Base-by-base conservation (phyloP, 2,329 filamentous ascomycete species). In the Leptoxyphium fumago region DNA sequence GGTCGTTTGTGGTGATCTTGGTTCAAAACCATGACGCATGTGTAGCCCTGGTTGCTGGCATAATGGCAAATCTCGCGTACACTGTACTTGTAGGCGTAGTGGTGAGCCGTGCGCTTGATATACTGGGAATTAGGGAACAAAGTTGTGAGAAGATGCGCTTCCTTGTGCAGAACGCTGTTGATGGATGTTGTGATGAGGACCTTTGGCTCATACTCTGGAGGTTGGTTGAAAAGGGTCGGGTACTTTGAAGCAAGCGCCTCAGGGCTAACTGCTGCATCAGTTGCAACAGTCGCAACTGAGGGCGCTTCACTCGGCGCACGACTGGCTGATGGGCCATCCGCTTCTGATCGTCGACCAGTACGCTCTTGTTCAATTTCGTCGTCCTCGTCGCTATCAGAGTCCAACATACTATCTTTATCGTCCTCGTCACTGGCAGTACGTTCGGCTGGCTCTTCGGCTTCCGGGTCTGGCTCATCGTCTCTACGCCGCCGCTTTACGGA, bases 161-260 rank as follows among this genome's bases (percentile, higher is more conserved):
- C 78, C 48, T 80, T 65, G 69, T 98, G 89, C 10, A 96, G 76
- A 1, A 82, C 89, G 10, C 84, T 86, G 67, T 94, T 88, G 56
- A 95, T 72, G 10, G 80, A 84, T 7, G 91, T 96, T 1, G 91
- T 98, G 58, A 98, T 75, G 34, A 98, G 78, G 50, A 96, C 79
- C 65, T 95, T 94, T 42, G 91, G 88, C 29, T 65, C 46, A 66
- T 64, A 45, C 69, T 73, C 40, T 39, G 46, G 43, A 70, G 75
- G 29, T 71, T 56, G 48, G 28, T 75, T 53, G 64, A 78, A 81
- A 18, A 80, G 67, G 6, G 67, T 63, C 2, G 74, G 77, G 55
- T 79, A 81, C 60, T 75, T 77, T 38, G 73, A 66, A 36, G 73
- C 69, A 17, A 80, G 67, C 15, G 72, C 72, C 53, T 79, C 76